Conservation (phyloP, 2,329 filamentous ascomycete species). For the Zymoseptoria brevis region DNA sequence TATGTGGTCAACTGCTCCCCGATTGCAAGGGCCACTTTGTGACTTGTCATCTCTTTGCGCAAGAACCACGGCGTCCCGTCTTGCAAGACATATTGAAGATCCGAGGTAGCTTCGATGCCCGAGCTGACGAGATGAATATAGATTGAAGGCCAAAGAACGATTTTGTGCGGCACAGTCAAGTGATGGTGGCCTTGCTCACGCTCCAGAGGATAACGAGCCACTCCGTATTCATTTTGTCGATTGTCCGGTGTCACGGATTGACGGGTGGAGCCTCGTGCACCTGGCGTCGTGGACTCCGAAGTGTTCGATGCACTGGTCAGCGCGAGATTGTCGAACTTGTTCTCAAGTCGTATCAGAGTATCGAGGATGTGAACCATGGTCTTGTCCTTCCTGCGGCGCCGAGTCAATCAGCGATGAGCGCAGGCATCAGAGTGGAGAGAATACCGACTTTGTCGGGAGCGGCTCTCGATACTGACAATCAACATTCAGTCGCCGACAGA, state of each 20-base stretch:
- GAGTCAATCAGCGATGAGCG: not conserved
- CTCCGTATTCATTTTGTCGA: slow-evolving; percentile 6
- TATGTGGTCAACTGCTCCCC: slow-evolving; percentile 23
- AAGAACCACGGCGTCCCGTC: slow-evolving; percentile 35
- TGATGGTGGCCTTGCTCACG: slow-evolving; percentile 22
- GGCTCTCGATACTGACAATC: slow-evolving; percentile 55
- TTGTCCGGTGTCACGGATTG: slow-evolving; percentile 7
- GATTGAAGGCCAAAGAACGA: slow-evolving; percentile 42
- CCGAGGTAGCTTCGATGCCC: slow-evolving; percentile 26
- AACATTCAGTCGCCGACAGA: slow-evolving; percentile 50
- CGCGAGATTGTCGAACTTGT: slow-evolving; percentile 44
- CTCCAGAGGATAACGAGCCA: slow-evolving; percentile 12
- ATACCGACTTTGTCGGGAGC: slow-evolving; percentile 54
- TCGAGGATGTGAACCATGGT: slow-evolving; percentile 55
- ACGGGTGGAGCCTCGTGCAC: slow-evolving; percentile 5
- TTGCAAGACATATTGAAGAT: slow-evolving; percentile 31
- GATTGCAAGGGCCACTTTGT: slow-evolving; percentile 23
- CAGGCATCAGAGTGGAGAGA: not conserved
- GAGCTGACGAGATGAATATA: slow-evolving; percentile 31
- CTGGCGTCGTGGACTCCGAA: slow-evolving; percentile 11
- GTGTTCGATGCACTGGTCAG: slow-evolving; percentile 11
- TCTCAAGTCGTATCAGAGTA: slow-evolving; percentile 47
- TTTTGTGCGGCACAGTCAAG: slow-evolving; percentile 42
- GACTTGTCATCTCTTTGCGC: slow-evolving; percentile 27
- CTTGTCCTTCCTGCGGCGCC: slow-evolving; percentile 52